Conservation (phyloP, 495 filamentous ascomycete species). For the Aspergillus funiculosus region DNA sequence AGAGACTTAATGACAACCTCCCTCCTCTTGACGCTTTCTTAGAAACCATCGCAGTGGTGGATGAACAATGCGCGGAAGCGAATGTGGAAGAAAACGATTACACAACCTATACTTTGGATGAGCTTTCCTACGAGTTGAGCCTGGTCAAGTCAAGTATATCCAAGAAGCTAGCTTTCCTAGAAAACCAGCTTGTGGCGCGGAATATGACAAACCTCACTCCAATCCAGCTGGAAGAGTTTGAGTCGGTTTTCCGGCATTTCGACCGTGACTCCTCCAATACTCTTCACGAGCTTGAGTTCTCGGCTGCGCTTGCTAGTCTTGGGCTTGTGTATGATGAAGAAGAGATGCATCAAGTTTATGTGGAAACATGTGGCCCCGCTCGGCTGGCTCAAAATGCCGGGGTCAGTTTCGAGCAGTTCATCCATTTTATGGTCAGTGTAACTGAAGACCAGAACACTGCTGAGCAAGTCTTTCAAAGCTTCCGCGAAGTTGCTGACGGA, state of each 20-base stretch:
- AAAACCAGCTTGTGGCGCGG: slow-evolving; percentile 94
- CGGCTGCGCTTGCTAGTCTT: slow-evolving; percentile 84
- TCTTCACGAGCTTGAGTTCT: slow-evolving; percentile 91
- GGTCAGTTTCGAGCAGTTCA: slow-evolving; percentile 98
- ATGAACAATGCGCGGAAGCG: slow-evolving; percentile 85
- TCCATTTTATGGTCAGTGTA: slow-evolving; percentile 97
- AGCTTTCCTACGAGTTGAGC: slow-evolving; percentile 87
- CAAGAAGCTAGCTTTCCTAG: slow-evolving; percentile 92
- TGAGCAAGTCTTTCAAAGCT: slow-evolving; percentile 95
- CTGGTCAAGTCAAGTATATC: slow-evolving; percentile 84
- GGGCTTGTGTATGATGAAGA: slow-evolving; percentile 91
- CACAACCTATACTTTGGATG: slow-evolving; percentile 95
- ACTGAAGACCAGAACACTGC: slow-evolving; percentile 98
- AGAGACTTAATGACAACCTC: slow-evolving; percentile 70
- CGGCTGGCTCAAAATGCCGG: slow-evolving; percentile 42
- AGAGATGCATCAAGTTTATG: slow-evolving; percentile 92
- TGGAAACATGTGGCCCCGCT: slow-evolving; percentile 59
- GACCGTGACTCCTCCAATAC: slow-evolving; percentile 89
- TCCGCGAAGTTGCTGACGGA: slow-evolving; percentile 94
- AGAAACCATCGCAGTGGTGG: slow-evolving; percentile 71
- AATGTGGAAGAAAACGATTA: slow-evolving; percentile 99
- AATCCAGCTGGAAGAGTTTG: slow-evolving; percentile 96
- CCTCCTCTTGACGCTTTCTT: slow-evolving; percentile 85
- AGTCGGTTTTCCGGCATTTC: slow-evolving; percentile 95
- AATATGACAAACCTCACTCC: slow-evolving; percentile 99